Base-by-base conservation (phyloP, 1,284 basidiomycete species). In the Porodaedalea pini region DNA sequence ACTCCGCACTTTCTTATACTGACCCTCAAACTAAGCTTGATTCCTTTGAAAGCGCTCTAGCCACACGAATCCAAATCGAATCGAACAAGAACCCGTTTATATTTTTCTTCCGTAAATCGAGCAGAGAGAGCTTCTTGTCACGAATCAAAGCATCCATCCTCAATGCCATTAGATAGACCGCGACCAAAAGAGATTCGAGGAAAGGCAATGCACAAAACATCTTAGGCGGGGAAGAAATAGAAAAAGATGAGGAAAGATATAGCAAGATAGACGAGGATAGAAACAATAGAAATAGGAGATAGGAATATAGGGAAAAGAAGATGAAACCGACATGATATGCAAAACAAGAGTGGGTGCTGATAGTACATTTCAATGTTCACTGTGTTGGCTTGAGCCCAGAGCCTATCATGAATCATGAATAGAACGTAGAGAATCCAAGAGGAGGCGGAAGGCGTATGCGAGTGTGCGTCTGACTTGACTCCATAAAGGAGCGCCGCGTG, bases 161-260 rank as follows among this genome's bases (percentile, higher is more conserved):
- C 25, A 51, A 43, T 21, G 37, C 19, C 25, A n/a, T 52, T 41
- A 52, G 27, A 40, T 52, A 52, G 36, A 41, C 36, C 23, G 37
- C n/a, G n/a, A 21, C 40, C 49, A 51, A 34, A 29, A 40, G n/a
- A 34, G 43, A 45, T 7, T 19, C 23, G 43, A 55, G 21, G 17
- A 17, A 17, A 45, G 7, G 43, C n/a, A 8, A 54, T 25, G 40
- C 40, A 55, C n/a, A n/a, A n/a, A n/a, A n/a, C n/a, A n/a, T n/a
- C n/a, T n/a, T n/a, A n/a, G n/a, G n/a, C n/a, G n/a, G 31, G 27
- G 27, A 32, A 31, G 17, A 43, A 19, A 44, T 4, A 31, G n/a
- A 6, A 11, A 43, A 25, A 54, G 41, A 43, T 21, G 43, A 44
- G 23, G 40, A 45, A 34, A 34, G 25, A 47, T 15, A 19, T 47